phyloP scores from a whole-genome alignment of 352 stramenopile species.

The Globisporangium parvum region DNA sequence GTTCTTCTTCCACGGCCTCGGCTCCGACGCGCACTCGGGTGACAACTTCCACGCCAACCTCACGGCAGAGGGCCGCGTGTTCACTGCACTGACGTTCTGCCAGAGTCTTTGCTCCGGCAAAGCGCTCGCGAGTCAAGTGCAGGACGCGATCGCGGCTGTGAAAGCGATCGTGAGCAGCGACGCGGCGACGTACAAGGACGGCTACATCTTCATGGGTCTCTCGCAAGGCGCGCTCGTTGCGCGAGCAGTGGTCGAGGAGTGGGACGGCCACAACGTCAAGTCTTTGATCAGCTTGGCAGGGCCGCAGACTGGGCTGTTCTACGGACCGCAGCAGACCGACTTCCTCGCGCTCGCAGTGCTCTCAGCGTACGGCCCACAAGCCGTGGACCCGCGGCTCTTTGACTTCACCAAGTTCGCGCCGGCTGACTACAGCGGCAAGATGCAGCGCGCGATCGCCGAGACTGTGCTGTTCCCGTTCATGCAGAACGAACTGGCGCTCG shows the following conservation, averaged over 20 bases:
- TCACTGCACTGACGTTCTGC: constrained; percentile 22
- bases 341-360: constrained; percentile 11
- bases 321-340: constrained; percentile 22
- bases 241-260: constrained; percentile 24
- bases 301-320: constrained; percentile 26
- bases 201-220: constrained; percentile 29
- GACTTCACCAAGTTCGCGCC: constrained; percentile 17
- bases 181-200: constrained; percentile 8
- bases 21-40: not conserved
- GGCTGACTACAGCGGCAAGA: constrained; percentile 14
- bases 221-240: constrained; percentile 22
- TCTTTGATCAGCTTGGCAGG: constrained; percentile 20
- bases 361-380: constrained; percentile 10
- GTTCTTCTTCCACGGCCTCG: constrained; percentile 29
- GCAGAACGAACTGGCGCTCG: constrained; percentile 12
- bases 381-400: constrained; percentile 13
- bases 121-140: constrained; percentile 16
- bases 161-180: constrained; percentile 8
- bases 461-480: constrained; percentile 6
- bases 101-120: constrained; percentile 14
- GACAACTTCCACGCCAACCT: constrained; percentile 16
- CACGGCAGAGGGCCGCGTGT: constrained; percentile 12
- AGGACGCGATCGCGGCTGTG: constrained; percentile 20
- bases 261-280: constrained; percentile 25
- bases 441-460: constrained; percentile 19